phyloP scores from a whole-genome alignment of 2,329 filamentous ascomycete genomes.

The Chaetomiaceae sp. region DNA sequence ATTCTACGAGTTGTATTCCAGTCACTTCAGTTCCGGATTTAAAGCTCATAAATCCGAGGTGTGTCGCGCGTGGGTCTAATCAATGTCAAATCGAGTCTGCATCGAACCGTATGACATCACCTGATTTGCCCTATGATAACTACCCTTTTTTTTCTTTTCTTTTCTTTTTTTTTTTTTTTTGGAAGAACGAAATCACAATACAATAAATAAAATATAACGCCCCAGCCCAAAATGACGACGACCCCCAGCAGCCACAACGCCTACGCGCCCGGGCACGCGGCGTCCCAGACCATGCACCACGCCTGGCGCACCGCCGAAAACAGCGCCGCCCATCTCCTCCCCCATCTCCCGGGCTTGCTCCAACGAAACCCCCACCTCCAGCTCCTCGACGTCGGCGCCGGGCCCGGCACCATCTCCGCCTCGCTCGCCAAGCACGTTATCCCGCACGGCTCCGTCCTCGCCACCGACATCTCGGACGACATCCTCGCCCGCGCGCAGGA shows the following conservation, averaged over 20 bases:
- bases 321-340: constrained; percentile 39
- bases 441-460: constrained; percentile 35
- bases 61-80: too few relatives aligned
- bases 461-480: constrained; percentile 26
- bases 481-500: constrained; percentile 31
- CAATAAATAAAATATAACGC: too few relatives aligned
- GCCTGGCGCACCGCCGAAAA: constrained; percentile 39
- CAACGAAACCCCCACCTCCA: constrained; percentile 15
- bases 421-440: constrained; percentile 35
- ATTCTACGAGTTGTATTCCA: too few relatives aligned
- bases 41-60: too few relatives aligned
- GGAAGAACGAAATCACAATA: too few relatives aligned
- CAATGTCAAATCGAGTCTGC: too few relatives aligned
- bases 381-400: constrained; percentile 43
- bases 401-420: constrained; percentile 42
- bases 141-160: too few relatives aligned
- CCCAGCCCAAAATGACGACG: constrained; percentile 2
- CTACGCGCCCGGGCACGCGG: constrained; percentile 13
- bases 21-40: too few relatives aligned
- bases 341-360: constrained; percentile 32
- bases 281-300: constrained; percentile 25
- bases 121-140: too few relatives aligned
- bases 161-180: too few relatives aligned
- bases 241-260: background rate
- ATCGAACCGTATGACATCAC: too few relatives aligned